Conservation (phyloP, 768 basidiomycete species). For the Suillus subluteus region DNA sequence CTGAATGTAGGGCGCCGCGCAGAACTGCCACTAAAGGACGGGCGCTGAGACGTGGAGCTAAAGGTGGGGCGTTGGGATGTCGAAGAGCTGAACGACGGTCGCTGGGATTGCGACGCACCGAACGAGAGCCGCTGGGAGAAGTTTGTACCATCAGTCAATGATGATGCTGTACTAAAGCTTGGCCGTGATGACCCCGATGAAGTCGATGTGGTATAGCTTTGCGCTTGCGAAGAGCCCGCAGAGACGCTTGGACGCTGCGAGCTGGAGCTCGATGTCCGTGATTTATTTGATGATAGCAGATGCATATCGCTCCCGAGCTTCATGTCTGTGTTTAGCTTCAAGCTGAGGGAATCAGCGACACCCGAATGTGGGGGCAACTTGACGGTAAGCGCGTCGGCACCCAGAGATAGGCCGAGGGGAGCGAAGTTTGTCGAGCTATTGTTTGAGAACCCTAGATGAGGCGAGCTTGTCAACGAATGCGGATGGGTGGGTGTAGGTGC, state of each 20-base stretch:
- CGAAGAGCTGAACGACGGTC: constrained; percentile 19
- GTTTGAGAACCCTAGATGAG: constrained; percentile 27
- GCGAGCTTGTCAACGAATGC: constrained; percentile 35
- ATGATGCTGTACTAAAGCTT: constrained; percentile 24
- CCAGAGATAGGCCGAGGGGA: constrained; percentile 19
- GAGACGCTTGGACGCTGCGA: constrained; percentile 31
- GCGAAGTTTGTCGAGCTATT: constrained; percentile 21
- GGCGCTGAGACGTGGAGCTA: constrained; percentile 12
- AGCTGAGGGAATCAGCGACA: constrained; percentile 19
- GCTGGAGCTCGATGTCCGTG: constrained; percentile 29
- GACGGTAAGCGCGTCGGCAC: constrained; percentile 16
- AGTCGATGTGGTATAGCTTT: constrained; percentile 22
- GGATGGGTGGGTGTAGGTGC: constrained; percentile 24
- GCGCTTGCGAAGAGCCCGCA: constrained; percentile 31
- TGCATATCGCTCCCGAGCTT: constrained; percentile 12
- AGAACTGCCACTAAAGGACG: constrained; percentile 6
- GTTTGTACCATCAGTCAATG: constrained; percentile 20
- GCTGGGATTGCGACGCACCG: constrained; percentile 20
- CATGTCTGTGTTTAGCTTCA: constrained; percentile 14
- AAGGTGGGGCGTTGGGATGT: constrained; percentile 21
- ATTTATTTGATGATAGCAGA: constrained; percentile 16
- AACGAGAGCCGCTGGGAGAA: constrained; percentile 26
- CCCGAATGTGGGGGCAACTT: constrained; percentile 11
- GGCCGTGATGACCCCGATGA: constrained; percentile 28
- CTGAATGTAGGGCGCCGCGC: constrained; percentile 6